Percentiles rank a stretch among this genome's conserved stretches.
phyloP scores from a whole-genome alignment of 345 rosid genomes.

The Litchi chinensis region DNA sequence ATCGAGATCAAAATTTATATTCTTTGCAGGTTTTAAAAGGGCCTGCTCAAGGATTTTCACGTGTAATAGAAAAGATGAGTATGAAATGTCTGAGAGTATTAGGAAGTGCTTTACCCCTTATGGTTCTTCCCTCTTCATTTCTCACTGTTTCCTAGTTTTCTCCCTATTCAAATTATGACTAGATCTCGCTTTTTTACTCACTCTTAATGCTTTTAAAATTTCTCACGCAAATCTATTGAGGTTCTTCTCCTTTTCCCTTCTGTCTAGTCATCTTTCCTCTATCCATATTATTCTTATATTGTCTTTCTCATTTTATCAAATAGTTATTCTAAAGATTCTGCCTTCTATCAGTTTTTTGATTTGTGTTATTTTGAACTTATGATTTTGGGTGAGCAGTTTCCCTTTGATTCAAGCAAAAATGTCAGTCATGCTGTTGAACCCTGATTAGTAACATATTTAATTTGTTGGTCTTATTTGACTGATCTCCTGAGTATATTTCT shows the following conservation, averaged over 20 bases:
- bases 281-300: background rate
- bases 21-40: background rate
- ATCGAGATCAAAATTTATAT: background rate
- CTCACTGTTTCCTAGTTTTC: background rate
- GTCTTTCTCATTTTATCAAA: background rate
- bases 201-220: background rate
- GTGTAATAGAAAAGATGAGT: background rate
- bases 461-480: background rate
- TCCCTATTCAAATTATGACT: background rate
- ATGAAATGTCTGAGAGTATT: background rate
- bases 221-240: background rate
- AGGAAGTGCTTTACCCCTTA: background rate
- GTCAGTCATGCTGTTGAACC: background rate
- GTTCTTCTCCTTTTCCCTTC: background rate
- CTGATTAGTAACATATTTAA: background rate
- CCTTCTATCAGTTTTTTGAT: background rate
- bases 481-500: background rate
- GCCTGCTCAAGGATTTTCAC: background rate
- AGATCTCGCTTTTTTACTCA: background rate
- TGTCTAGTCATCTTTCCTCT: background rate
- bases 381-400: too few relatives aligned
- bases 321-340: background rate
- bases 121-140: background rate
- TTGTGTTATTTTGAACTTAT: too few relatives aligned
- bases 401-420: background rate